A percentile compares a stretch with the other conserved stretches of the same genome.
Conservation (phyloP, 2,329 filamentous ascomycete genomes). For the Neonectria faginata region DNA sequence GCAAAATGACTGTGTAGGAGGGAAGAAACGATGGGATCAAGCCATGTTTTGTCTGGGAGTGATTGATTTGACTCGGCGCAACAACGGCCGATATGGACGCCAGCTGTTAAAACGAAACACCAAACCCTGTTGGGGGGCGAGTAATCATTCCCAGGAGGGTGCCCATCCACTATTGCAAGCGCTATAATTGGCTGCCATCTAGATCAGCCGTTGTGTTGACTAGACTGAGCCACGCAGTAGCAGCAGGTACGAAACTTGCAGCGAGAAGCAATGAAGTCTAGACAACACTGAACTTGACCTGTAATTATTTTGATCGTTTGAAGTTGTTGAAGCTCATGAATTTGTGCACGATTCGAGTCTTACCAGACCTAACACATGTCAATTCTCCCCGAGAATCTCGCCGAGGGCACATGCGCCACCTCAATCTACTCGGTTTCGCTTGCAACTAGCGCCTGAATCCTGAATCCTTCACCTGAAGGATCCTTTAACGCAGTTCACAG, state of each 20-base stretch:
- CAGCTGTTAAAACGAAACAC: not conserved
- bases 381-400: too few relatives aligned
- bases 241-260: not conserved
- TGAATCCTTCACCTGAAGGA: not conserved
- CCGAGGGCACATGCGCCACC: too few relatives aligned
- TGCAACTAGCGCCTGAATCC: not conserved
- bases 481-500: too few relatives aligned
- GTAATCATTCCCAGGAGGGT: not conserved
- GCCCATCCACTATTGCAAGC: not conserved
- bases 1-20: not conserved
- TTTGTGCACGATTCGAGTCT: too few relatives aligned
- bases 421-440: not conserved
- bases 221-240: not conserved
- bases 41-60: not conserved
- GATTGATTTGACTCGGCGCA: not conserved
- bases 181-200: not conserved
- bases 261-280: not conserved
- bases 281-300: not conserved
- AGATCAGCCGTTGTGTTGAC: not conserved
- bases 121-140: not conserved
- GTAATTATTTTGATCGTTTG: too few relatives aligned
- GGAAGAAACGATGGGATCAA: not conserved
- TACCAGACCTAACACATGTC: too few relatives aligned
- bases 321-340: too few relatives aligned
- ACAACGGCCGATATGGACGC: not conserved